Evolutionary conservation across 2,329 filamentous ascomycete genomes (phyloP).

Genomic region (Zymoseptoria brevis): DNA sequence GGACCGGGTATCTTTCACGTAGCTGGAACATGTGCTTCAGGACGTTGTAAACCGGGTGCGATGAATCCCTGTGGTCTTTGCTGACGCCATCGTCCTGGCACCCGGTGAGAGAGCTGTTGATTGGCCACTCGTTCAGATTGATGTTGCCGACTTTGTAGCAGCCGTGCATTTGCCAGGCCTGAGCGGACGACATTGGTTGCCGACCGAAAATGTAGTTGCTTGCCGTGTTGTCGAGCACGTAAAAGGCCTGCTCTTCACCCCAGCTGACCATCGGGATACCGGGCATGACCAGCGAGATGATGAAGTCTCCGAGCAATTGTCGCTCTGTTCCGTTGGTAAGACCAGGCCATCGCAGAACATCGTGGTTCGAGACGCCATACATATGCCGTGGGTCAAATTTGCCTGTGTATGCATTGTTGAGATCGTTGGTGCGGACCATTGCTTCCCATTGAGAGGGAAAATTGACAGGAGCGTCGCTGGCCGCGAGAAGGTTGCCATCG

Average conservation of each 20-base stretch:
- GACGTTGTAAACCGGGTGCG: conserved; percentile 53
- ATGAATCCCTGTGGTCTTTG: conserved; percentile 55
- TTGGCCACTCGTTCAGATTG: conserved; percentile 52
- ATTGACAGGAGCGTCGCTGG: conserved; percentile 47
- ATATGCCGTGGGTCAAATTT: conserved; percentile 57
- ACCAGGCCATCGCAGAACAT: conserved; percentile 58
- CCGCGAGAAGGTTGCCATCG: conserved; percentile 48
- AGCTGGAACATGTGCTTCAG: conserved; percentile 56
- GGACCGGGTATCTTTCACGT: conserved; percentile 47
- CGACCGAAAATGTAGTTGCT: conserved; percentile 59
- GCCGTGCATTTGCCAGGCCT: conserved; percentile 58
- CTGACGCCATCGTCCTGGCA: conserved; percentile 51
- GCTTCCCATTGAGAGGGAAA: conserved; percentile 49
- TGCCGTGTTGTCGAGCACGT: conserved; percentile 56
- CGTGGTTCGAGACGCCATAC: conserved; percentile 58
- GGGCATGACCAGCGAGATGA: conserved; percentile 52
- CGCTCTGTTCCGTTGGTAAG: conserved; percentile 50
- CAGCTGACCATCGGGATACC: conserved; percentile 54
- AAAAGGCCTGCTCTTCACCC: conserved; percentile 60
- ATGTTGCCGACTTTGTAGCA: conserved; percentile 52
- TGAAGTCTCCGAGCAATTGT: conserved; percentile 50
- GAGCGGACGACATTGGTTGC: conserved; percentile 53
- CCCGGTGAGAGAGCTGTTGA: conserved; percentile 46
- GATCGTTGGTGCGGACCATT: conserved; percentile 51
- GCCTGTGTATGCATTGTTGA: conserved; percentile 53